These are phyloP conservation scores for Orbilia ellipsospora DNA, from an alignment of 2,329 filamentous ascomycete species.

Conservation along the genomic window DNA sequence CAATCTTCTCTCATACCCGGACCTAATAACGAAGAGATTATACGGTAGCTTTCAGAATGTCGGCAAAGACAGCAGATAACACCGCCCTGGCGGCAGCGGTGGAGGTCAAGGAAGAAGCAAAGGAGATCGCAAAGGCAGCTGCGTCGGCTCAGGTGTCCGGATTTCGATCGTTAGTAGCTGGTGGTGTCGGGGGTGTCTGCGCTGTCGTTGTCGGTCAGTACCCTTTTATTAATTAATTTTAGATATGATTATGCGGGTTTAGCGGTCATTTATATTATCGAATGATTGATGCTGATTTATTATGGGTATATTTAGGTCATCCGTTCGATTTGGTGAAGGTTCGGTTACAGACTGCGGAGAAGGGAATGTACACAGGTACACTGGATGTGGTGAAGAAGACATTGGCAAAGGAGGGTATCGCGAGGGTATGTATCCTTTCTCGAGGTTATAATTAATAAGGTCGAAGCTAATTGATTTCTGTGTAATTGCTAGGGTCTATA, in stretches of 20 bases:
- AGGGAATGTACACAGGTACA: constrained; percentile 88
- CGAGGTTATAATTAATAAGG: neutral
- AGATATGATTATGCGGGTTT: neutral
- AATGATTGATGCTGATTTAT: constrained; percentile 52
- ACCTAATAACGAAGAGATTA: neutral
- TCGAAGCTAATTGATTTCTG: too few species aligned
- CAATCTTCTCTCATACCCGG: constrained; percentile 2
- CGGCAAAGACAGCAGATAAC: constrained; percentile 29
- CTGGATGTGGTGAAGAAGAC: constrained; percentile 92
- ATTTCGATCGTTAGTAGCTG: constrained; percentile 84
- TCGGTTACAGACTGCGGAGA: constrained; percentile 93
- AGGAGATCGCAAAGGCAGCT: constrained; percentile 49
- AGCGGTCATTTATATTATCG: neutral
- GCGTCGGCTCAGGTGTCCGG: constrained; percentile 66
- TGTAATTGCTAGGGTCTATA: constrained; percentile 76
- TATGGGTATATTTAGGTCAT: constrained; percentile 68
- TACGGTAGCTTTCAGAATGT: constrained; percentile 4
- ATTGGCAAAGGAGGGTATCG: constrained; percentile 83
- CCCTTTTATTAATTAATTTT: neutral
- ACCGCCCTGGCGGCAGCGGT: constrained; percentile 22
- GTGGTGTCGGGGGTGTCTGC: constrained; percentile 92
- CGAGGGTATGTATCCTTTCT: constrained; percentile 64
- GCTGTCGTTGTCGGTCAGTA: constrained; percentile 79
- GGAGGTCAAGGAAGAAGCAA: constrained; percentile 52
- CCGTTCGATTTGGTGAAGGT: constrained; percentile 99